Evolutionary conservation across 2,329 filamentous ascomycete species (phyloP).

Genomic region (Aureobasidium sp.): DNA sequence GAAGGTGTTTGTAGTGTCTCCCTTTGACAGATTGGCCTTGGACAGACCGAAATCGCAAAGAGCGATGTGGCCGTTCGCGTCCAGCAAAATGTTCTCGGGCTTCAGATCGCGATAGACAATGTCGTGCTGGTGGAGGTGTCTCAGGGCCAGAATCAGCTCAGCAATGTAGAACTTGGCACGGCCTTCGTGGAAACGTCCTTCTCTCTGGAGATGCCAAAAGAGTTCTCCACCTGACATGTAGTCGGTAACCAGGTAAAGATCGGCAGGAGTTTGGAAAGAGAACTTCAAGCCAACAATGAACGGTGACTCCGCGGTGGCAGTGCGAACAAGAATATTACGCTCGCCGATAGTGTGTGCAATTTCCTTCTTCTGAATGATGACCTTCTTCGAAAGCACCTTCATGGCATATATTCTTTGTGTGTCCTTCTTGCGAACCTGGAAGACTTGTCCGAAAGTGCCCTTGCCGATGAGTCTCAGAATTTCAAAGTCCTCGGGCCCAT

Average conservation of each 20-base stretch:
- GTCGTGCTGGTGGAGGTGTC: constrained; percentile 92
- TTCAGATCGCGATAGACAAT: constrained; percentile 98
- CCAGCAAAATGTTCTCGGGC: constrained; percentile 92
- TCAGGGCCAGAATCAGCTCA: constrained; percentile 88
- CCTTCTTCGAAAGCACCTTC: constrained; percentile 99
- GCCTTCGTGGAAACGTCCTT: constrained; percentile 89
- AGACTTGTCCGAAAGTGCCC: constrained; percentile 96
- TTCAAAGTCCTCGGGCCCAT: constrained; percentile 91
- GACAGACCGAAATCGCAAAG: constrained; percentile 96
- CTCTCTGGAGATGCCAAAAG: constrained; percentile 98
- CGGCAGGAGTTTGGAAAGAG: constrained; percentile 94
- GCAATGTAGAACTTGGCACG: constrained; percentile 98
- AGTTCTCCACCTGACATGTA: constrained; percentile 99
- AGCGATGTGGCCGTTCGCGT: constrained; percentile 96
- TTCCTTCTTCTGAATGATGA: constrained; percentile 99
- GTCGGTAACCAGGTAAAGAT: constrained; percentile 96
- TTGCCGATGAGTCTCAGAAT: constrained; percentile 96
- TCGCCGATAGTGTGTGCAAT: constrained; percentile 96
- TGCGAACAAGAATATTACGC: constrained; percentile 92
- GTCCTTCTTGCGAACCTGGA: constrained; percentile 96
- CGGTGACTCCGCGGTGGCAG: constrained; percentile 88
- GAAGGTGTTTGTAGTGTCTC: constrained; percentile 97
- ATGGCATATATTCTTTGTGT: constrained; percentile 95
- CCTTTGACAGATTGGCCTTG: constrained; percentile 93
- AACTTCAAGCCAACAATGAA: constrained; percentile 99